These are phyloP conservation scores for Pyrenopolyporus hunteri DNA, from an alignment of 495 filamentous ascomycete species.

Conservation along the genomic window DNA sequence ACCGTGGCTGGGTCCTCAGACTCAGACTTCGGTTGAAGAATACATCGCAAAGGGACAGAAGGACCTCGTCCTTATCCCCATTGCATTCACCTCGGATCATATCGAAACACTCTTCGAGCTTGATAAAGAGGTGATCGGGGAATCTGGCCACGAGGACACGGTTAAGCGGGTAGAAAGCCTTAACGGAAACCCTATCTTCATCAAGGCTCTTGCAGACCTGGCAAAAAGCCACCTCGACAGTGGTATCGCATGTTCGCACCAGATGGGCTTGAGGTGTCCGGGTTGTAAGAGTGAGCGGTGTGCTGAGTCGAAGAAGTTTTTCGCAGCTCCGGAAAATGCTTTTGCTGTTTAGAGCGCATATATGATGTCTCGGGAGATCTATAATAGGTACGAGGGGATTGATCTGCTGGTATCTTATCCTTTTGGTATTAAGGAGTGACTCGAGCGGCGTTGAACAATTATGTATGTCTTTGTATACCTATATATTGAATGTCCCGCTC, in stretches of 20 bases:
- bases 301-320: conserved; percentile 89
- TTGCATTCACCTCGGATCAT: conserved; percentile 97
- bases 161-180: conserved; percentile 93
- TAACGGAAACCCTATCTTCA: conserved; percentile 92
- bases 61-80: conserved; percentile 89
- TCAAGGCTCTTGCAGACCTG: conserved; percentile 85
- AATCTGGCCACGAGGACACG: conserved; percentile 74
- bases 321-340: conserved; percentile 61
- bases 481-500: too few relatives aligned
- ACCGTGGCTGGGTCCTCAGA: conserved; percentile 96
- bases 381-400: neutral
- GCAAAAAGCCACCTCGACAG: conserved; percentile 78
- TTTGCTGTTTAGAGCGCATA: conserved; percentile 21
- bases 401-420: neutral
- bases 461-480: too few relatives aligned
- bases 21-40: conserved; percentile 80
- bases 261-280: conserved; percentile 93
- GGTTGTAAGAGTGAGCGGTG: conserved; percentile 92
- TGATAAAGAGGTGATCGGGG: conserved; percentile 93
- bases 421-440: neutral
- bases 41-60: conserved; percentile 91
- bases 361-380: neutral
- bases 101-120: conserved; percentile 98
- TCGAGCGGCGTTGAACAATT: too few relatives aligned
- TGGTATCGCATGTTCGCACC: conserved; percentile 68